A percentile compares a stretch with the other conserved stretches of the same genome.
These are phyloP conservation scores for Geotrichum cucujoidarum DNA, from an alignment of 1,139 yeast species.

Conservation along the genomic window DNA sequence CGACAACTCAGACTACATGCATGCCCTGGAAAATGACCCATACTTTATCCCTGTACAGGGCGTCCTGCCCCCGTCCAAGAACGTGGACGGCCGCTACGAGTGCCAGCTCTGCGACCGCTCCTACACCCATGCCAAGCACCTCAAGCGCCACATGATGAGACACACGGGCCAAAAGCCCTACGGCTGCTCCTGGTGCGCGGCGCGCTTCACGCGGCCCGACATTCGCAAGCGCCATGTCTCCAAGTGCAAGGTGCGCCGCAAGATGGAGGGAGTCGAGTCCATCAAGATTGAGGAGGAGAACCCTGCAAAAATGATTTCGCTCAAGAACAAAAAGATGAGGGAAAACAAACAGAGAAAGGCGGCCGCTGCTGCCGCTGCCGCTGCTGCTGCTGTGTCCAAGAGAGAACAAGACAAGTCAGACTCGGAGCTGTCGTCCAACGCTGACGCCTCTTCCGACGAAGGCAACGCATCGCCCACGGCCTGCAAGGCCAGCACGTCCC, in stretches of 20 bases:
- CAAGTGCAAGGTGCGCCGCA: slow-evolving; percentile 23
- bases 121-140: slow-evolving; percentile 35
- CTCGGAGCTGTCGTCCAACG: not conserved
- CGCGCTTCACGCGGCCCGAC: slow-evolving; percentile 31
- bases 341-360: slow-evolving; percentile 1
- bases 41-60: slow-evolving; percentile 17
- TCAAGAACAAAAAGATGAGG: slow-evolving; percentile 10
- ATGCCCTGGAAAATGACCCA: slow-evolving; percentile 11
- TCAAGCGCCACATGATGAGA: slow-evolving; percentile 33
- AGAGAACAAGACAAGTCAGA: not conserved
- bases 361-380: not conserved
- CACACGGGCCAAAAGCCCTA: slow-evolving; percentile 34
- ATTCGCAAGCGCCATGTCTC: slow-evolving; percentile 30
- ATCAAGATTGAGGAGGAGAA: slow-evolving; percentile 18
- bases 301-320: slow-evolving; percentile 17
- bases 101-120: slow-evolving; percentile 31
- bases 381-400: not conserved
- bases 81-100: slow-evolving; percentile 29
- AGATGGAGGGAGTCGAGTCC: slow-evolving; percentile 14
- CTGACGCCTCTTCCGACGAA: not conserved
- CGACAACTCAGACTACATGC: slow-evolving; percentile 1
- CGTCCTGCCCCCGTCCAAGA: slow-evolving; percentile 17
- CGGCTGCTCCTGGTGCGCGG: slow-evolving; percentile 29
- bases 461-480: not conserved
- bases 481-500: not conserved